A percentile compares a stretch with the other conserved stretches of the same genome.
phyloP scores from a whole-genome alignment of 352 stramenopile genomes.

The Globisporangium nagaii region DNA sequence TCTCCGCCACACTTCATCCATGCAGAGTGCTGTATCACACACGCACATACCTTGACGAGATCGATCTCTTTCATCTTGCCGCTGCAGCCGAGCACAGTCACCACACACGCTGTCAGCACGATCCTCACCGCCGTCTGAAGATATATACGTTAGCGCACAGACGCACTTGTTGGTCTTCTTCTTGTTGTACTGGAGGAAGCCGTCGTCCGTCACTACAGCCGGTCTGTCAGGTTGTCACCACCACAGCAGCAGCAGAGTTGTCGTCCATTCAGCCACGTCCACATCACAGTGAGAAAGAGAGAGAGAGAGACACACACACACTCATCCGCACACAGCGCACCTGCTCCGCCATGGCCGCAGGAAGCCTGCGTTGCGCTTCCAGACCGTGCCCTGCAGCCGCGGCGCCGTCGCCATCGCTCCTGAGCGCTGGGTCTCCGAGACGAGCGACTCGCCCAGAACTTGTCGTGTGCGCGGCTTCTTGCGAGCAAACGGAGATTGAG shows the following conservation, averaged over 20 bases:
- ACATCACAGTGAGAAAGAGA: background rate
- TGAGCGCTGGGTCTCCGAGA: no score
- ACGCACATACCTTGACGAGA: conserved; percentile 47
- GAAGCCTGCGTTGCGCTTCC: conserved; percentile 65
- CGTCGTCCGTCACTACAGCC: conserved; percentile 52
- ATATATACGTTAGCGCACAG: background rate
- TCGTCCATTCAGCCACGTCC: background rate
- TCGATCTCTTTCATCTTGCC: conserved; percentile 60
- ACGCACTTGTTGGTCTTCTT: conserved; percentile 33
- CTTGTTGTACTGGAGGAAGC: conserved; percentile 68
- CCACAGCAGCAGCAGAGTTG: background rate
- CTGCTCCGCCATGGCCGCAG: conserved; percentile 55
- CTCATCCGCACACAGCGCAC: conserved; percentile 13
- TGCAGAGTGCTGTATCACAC: background rate
- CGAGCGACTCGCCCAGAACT: no score
- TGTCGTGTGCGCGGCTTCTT: no score
- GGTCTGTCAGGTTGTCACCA: conserved; percentile 19
- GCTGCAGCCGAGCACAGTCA: conserved; percentile 9
- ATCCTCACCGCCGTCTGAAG: background rate
- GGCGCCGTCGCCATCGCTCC: conserved; percentile 6
- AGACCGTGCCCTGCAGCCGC: conserved; percentile 41
- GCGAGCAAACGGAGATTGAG: no score
- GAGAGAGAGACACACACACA: background rate
- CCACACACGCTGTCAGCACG: background rate
- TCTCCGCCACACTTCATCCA: background rate